phyloP scores from a whole-genome alignment of 2,329 filamentous ascomycete species.

The Epichloe aotearoae region DNA sequence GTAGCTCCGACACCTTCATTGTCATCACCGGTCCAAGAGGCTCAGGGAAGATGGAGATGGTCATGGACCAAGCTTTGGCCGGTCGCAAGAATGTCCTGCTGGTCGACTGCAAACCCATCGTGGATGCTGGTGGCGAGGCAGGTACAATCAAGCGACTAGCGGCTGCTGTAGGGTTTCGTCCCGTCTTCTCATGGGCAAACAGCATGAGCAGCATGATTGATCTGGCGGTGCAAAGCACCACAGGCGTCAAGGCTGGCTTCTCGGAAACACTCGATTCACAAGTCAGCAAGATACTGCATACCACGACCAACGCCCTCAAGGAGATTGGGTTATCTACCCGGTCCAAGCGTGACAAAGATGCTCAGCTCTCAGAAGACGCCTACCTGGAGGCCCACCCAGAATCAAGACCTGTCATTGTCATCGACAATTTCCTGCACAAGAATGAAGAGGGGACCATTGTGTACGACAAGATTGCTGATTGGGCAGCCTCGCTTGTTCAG shows the following conservation, averaged over 20 bases:
- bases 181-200: conserved; percentile 94
- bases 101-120: conserved; percentile 86
- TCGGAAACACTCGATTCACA: conserved; percentile 87
- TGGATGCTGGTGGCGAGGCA: conserved; percentile 79
- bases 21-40: conserved; percentile 86
- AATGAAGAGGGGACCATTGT: conserved; percentile 49
- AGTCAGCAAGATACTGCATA: conserved; percentile 78
- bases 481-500: conserved; percentile 75
- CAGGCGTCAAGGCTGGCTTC: conserved; percentile 87
- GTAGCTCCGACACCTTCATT: conserved; percentile 83
- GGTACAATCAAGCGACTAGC: conserved; percentile 75
- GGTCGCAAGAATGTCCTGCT: conserved; percentile 65
- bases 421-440: conserved; percentile 86
- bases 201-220: conserved; percentile 87
- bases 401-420: conserved; percentile 65
- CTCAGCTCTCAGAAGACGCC: conserved; percentile 63
- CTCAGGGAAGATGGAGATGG: conserved; percentile 78
- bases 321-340: conserved; percentile 59
- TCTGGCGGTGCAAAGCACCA: conserved; percentile 83
- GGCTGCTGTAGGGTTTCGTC: conserved; percentile 73
- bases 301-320: conserved; percentile 66
- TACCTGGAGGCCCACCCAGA: conserved; percentile 86
- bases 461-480: conserved; percentile 73
- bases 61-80: conserved; percentile 71
- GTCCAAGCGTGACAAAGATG: conserved; percentile 61